These are phyloP conservation scores for Ophiostoma perfectum DNA, from an alignment of 2,329 filamentous ascomycete genomes.

Conservation along the genomic window DNA sequence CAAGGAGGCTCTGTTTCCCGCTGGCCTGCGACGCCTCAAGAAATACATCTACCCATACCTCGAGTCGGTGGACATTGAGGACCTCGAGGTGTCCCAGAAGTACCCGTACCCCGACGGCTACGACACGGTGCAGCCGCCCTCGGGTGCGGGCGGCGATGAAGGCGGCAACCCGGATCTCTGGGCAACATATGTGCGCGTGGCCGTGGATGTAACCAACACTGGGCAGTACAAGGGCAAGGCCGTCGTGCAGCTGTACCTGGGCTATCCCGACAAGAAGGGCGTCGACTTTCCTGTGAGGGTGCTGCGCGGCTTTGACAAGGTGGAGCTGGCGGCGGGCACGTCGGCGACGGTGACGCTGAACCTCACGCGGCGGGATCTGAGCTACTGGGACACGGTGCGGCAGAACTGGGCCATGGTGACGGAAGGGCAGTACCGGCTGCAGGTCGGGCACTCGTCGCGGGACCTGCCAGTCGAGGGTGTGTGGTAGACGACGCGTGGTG, in stretches of 20 bases:
- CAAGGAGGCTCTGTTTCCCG: conserved; percentile 55
- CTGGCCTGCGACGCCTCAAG: conserved; percentile 50
- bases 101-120: conserved; percentile 55
- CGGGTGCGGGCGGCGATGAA: conserved; percentile 63
- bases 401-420: conserved; percentile 45
- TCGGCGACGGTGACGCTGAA: conserved; percentile 40
- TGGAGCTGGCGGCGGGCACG: conserved; percentile 48
- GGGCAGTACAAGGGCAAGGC: conserved; percentile 41
- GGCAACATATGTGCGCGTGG: conserved; percentile 48
- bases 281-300: conserved; percentile 42
- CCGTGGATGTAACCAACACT: conserved; percentile 50
- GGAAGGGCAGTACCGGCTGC: conserved; percentile 24
- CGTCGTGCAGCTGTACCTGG: conserved; percentile 46
- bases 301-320: conserved; percentile 70
- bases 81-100: conserved; percentile 33
- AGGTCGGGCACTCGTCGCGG: conserved; percentile 27
- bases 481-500: conserved; percentile 21
- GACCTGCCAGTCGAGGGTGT: conserved; percentile 24
- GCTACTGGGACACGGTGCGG: conserved; percentile 46
- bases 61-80: conserved; percentile 43
- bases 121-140: conserved; percentile 44
- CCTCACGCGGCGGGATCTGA: conserved; percentile 49
- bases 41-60: conserved; percentile 74
- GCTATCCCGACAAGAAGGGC: conserved; percentile 34
- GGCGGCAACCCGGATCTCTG: conserved; percentile 64